These are phyloP conservation scores for Exophiala sp. DNA, from an alignment of 2,329 filamentous ascomycete species.

Conservation along the genomic window DNA sequence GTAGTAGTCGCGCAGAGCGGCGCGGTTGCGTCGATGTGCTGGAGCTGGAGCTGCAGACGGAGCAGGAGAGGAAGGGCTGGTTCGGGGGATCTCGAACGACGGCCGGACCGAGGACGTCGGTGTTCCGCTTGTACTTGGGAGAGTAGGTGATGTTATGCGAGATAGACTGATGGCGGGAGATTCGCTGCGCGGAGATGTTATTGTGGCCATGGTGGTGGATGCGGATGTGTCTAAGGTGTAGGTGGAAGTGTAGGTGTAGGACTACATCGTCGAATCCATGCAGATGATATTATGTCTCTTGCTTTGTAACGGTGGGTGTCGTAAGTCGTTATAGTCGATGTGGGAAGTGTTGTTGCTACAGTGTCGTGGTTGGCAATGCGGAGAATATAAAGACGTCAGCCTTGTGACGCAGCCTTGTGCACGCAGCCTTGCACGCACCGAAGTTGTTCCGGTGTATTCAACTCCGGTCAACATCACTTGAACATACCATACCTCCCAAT, in stretches of 20 bases:
- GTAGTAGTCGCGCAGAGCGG: slow-evolving; percentile 90
- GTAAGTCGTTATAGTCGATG: no score
- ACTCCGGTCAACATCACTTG: no score
- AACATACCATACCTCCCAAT: no score
- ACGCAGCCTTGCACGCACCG: background rate
- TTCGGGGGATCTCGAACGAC: slow-evolving; percentile 58
- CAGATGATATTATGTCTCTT: background rate
- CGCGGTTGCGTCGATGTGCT: slow-evolving; percentile 66
- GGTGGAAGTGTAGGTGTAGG: no score
- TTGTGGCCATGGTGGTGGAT: slow-evolving; percentile 49
- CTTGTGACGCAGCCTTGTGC: background rate
- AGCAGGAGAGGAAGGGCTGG: slow-evolving; percentile 35
- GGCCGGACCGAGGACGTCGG: slow-evolving; percentile 71
- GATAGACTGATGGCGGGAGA: slow-evolving; percentile 8
- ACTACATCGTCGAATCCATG: background rate
- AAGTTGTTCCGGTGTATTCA: background rate
- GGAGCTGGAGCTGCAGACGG: slow-evolving; percentile 39
- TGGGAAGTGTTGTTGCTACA: no score
- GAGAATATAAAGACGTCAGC: no score
- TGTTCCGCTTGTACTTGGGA: slow-evolving; percentile 36
- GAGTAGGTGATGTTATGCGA: background rate
- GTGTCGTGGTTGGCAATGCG: no score
- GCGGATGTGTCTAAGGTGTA: background rate
- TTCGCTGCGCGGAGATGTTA: slow-evolving; percentile 49
- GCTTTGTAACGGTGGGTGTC: background rate